phyloP scores from a whole-genome alignment of 2,329 filamentous ascomycete genomes.

The Botrytis paeoniae region DNA sequence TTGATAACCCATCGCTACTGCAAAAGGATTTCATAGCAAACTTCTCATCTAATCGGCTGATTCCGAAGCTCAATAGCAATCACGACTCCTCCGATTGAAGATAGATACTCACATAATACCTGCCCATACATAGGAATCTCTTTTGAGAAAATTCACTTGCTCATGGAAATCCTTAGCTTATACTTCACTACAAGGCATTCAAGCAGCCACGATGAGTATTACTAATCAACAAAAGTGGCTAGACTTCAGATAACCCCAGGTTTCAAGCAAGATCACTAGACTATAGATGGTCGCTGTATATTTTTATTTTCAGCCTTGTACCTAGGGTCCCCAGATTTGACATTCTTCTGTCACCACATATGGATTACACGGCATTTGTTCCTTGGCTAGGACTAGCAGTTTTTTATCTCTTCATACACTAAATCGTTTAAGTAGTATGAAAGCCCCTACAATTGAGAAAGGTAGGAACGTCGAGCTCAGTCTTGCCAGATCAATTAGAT shows the following conservation, averaged over 20 bases:
- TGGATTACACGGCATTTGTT: too few relatives aligned
- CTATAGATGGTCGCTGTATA: not conserved
- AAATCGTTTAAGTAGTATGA: too few relatives aligned
- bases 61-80: not conserved
- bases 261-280: not conserved
- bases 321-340: fast-evolving
- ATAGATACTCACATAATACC: not conserved
- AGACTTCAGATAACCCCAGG: fast-evolving
- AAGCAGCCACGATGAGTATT: not conserved
- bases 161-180: fast-evolving
- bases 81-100: not conserved
- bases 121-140: fast-evolving
- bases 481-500: too few relatives aligned
- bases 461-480: fast-evolving
- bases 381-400: too few relatives aligned
- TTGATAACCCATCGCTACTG: not conserved
- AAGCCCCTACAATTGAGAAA: fast-evolving
- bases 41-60: too few relatives aligned
- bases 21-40: too few relatives aligned
- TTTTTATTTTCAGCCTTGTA: not conserved
- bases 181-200: not conserved
- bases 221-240: not conserved
- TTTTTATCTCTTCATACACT: too few relatives aligned
- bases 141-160: fast-evolving
- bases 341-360: not conserved